Conservation (phyloP, 257 asterid genomes). For the Datura wrightii region DNA sequence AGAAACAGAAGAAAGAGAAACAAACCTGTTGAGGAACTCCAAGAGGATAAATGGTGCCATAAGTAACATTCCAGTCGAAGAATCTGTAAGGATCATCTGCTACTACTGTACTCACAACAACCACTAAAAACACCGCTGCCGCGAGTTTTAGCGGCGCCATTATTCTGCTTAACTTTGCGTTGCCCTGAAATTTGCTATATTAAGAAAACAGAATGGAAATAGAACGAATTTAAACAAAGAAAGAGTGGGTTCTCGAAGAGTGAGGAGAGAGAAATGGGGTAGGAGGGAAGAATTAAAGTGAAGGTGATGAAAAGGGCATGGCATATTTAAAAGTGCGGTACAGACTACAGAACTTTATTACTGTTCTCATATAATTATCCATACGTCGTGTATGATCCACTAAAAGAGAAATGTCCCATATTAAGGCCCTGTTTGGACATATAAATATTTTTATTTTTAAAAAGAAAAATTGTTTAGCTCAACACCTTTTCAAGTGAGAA, state of each 20-base stretch:
- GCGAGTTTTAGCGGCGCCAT: slow-evolving; percentile 55
- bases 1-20: background rate
- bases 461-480: no score
- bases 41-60: slow-evolving; percentile 72
- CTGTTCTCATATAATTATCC: background rate
- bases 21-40: slow-evolving; percentile 75
- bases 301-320: slow-evolving; percentile 3
- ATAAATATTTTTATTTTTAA: no score
- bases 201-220: background rate
- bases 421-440: background rate
- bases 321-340: slow-evolving; percentile 49
- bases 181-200: background rate
- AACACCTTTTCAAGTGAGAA: no score
- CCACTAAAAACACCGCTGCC: slow-evolving; percentile 34
- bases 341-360: slow-evolving; percentile 29
- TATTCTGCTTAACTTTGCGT: background rate
- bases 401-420: no score
- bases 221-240: slow-evolving; percentile 23
- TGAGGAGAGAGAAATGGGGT: background rate
- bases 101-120: slow-evolving; percentile 44
- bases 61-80: slow-evolving; percentile 81
- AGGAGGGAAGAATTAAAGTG: slow-evolving; percentile 42
- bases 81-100: slow-evolving; percentile 86
- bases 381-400: no score
- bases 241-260: background rate